Conservation (phyloP, 2,329 filamentous ascomycete species). For the Dactylonectria estremocensis region DNA sequence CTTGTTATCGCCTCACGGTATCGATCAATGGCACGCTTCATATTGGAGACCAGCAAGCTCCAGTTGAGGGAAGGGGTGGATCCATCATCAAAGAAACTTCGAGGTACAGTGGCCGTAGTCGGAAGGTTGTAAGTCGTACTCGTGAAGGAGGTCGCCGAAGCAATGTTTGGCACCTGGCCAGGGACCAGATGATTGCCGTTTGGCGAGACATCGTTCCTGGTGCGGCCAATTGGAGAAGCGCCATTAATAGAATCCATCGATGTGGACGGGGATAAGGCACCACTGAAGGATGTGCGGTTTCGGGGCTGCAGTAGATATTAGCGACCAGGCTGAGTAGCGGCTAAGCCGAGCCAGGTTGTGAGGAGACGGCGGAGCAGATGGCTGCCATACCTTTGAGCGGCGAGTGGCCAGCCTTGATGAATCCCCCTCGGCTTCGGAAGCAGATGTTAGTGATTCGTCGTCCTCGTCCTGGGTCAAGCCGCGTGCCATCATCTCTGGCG, state of each 20-base stretch:
- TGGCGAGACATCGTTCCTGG: slow-evolving; percentile 70
- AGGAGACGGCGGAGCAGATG: not conserved
- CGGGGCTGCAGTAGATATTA: slow-evolving; percentile 61
- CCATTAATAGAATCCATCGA: slow-evolving; percentile 93
- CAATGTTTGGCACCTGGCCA: slow-evolving; percentile 66
- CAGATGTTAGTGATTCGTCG: slow-evolving; percentile 88
- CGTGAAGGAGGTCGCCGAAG: slow-evolving; percentile 75
- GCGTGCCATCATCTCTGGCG: slow-evolving; percentile 90
- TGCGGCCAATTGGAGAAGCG: slow-evolving; percentile 71
- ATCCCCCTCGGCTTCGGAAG: slow-evolving; percentile 87
- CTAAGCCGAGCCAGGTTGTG: not conserved
- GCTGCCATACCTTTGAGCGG: slow-evolving; percentile 72
- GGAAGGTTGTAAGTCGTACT: slow-evolving; percentile 71
- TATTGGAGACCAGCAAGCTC: slow-evolving; percentile 91
- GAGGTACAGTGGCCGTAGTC: slow-evolving; percentile 75
- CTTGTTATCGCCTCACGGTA: slow-evolving; percentile 92
- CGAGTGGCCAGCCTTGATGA: slow-evolving; percentile 77
- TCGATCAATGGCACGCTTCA: slow-evolving; percentile 90
- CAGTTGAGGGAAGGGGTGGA: slow-evolving; percentile 86
- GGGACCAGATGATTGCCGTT: slow-evolving; percentile 54
- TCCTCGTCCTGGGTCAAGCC: slow-evolving; percentile 88
- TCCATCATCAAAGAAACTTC: slow-evolving; percentile 93
- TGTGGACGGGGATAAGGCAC: slow-evolving; percentile 85
- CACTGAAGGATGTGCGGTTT: slow-evolving; percentile 76
- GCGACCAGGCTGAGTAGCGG: slow-evolving; percentile 30